Base-by-base conservation (phyloP, 2,329 filamentous ascomycete species). In the Ceratocystis cacaofunesta region DNA sequence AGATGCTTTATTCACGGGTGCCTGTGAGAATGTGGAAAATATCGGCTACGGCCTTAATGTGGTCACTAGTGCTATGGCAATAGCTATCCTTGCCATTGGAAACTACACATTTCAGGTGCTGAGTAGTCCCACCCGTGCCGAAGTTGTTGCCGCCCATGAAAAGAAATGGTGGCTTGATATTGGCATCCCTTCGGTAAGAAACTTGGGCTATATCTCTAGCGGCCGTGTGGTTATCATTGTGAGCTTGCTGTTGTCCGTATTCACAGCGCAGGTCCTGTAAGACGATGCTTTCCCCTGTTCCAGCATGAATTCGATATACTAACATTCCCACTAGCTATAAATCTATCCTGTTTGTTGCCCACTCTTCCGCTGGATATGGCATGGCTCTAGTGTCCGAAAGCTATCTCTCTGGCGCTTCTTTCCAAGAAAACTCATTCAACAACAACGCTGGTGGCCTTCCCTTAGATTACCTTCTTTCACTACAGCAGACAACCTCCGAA, bases 71-170 rank as follows among this genome's bases (percentile, higher is more conserved):
- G 69, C 77, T 1, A 73, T 78, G 52, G 73, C 73, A 6, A 70
- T 79, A 4, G 72, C 76, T 3, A 68, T 82, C 22, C 70, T 83
- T 12, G 77, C 77, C 0, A 78, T 77, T 2, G 80, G 77, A 10
- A 82, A 81, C 72, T 83, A 82, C 69, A 74, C 76, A 48, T 79
- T 81, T 66, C 81, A 83, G 70, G 74, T 81, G n/a, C 76, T 83
- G 12, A 76, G 74, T 69, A 82, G 80, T 68, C 81, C 81, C 5
- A 82, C 79, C 6, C 75, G 80, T 50, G 71, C 71, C 10, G 80
- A 83, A 69, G 70, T 83, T 7, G 73, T 76, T 32, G 70, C 69
- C 12, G 80, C 80, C 4, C 81, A 83, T 68, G 72, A 72, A 10
- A 73, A 71, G 43, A 75, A 73, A 68, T 72, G 70, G 57, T 82